Conservation (phyloP, 805 yeast genomes). For the Sugiyamaella lignohabitans region DNA sequence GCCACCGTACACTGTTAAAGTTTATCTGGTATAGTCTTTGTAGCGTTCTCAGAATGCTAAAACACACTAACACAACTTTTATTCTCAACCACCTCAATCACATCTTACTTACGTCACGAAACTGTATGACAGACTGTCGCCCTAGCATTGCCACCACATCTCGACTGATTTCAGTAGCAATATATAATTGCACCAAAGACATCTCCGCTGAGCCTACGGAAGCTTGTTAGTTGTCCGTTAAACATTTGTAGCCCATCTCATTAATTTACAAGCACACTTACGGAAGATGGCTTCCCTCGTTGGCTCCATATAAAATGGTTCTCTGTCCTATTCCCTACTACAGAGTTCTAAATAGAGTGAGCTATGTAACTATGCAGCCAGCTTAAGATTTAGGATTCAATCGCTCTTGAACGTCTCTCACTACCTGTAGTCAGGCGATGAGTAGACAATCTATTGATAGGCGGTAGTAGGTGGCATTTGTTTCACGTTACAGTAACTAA, state of each 20-base stretch:
- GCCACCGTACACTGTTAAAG: neutral
- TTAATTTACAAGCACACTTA: too few species aligned
- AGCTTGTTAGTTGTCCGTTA: neutral
- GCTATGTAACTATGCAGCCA: too few species aligned
- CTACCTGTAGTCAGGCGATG: too few species aligned
- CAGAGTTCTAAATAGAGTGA: too few species aligned
- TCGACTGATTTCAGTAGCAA: slow-evolving; percentile 82
- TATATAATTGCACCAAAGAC: slow-evolving; percentile 85
- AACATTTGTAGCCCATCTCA: neutral
- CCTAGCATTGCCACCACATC: slow-evolving; percentile 80
- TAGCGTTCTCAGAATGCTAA: neutral
- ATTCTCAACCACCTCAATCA: neutral
- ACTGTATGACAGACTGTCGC: slow-evolving; percentile 74
- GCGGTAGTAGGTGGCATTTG: too few species aligned
- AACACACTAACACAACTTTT: too few species aligned
- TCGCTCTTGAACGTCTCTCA: too few species aligned
- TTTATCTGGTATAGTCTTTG: neutral
- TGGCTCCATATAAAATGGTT: slow-evolving; percentile 7
- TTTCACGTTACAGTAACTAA: too few species aligned
- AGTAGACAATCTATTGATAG: too few species aligned
- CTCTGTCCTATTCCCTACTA: too few species aligned
- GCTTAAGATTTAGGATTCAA: too few species aligned
- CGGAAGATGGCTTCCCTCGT: slow-evolving; percentile 23
- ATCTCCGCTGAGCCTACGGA: slow-evolving; percentile 90
- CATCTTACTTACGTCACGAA: slow-evolving; percentile 58